These are phyloP conservation scores for Platanthera guangdongensis DNA, from an alignment of 106 monocot genomes.

Conservation along the genomic window DNA sequence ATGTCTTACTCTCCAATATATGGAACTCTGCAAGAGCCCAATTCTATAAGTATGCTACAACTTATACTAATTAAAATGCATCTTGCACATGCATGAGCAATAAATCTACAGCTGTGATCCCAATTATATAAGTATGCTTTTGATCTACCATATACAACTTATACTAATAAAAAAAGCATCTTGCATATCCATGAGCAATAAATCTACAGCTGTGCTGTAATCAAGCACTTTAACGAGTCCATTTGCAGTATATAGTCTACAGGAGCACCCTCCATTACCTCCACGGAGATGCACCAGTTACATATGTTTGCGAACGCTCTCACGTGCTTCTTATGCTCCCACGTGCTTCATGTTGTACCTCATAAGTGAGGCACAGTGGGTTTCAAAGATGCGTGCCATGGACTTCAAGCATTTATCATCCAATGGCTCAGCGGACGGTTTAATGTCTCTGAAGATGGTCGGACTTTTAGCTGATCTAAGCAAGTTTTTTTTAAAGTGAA, in stretches of 20 bases:
- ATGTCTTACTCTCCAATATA: not conserved
- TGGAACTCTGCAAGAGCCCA: not conserved
- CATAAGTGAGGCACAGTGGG: conserved; percentile 52
- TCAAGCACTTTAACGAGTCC: conserved; percentile 31
- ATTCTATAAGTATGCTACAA: not conserved
- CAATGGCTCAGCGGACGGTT: conserved; percentile 30
- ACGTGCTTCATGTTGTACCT: conserved; percentile 81
- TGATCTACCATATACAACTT: not conserved
- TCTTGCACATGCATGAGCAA: not conserved
- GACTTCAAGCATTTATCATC: conserved; percentile 58
- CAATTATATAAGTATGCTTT: not conserved
- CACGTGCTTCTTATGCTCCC: conserved; percentile 50
- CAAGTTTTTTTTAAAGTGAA: conserved; percentile 33
- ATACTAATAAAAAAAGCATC: not conserved
- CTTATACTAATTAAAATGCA: not conserved
- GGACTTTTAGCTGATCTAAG: conserved; percentile 37
- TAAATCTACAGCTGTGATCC: not conserved
- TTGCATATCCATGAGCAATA: not conserved
- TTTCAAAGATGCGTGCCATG: conserved; percentile 57
- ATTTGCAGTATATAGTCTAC: conserved; percentile 30
- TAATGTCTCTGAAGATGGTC: conserved; percentile 24
- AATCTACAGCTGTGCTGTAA: not conserved
- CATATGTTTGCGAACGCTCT: conserved; percentile 78
- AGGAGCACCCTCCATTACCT: conserved; percentile 40
- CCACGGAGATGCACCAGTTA: conserved; percentile 34